Conservation (phyloP, 2,329 filamentous ascomycete genomes). For the Neonectria punicea region DNA sequence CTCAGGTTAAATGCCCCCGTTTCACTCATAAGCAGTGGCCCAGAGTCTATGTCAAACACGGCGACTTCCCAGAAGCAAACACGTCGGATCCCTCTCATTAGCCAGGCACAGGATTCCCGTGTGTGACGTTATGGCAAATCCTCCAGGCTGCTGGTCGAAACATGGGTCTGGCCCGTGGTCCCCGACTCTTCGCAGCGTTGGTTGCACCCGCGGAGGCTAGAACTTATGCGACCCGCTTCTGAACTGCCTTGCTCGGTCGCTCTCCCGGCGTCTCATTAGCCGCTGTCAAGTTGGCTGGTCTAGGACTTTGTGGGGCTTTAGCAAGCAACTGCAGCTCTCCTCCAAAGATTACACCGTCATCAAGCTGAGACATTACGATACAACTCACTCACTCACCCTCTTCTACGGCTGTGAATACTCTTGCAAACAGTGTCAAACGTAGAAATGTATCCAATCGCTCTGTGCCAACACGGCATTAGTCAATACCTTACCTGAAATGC, state of each 20-base stretch:
- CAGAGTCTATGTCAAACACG: not conserved
- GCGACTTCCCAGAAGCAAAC: not conserved
- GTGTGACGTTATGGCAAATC: not conserved
- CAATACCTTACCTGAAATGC: not conserved
- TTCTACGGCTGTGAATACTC: not conserved
- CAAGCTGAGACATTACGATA: not conserved
- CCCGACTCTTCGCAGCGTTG: too few species aligned
- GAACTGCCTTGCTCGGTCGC: too few species aligned
- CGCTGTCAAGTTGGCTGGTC: not conserved
- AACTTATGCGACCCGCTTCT: too few species aligned
- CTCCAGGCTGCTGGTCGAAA: not conserved
- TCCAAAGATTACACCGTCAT: not conserved
- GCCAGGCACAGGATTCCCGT: not conserved
- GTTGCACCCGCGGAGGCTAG: too few species aligned
- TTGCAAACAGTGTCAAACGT: too few species aligned
- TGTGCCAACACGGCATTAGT: too few species aligned
- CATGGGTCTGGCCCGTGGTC: not conserved
- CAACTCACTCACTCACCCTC: not conserved
- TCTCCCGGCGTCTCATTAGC: not conserved
- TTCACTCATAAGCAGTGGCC: too few species aligned
- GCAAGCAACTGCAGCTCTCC: not conserved
- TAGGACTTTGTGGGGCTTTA: not conserved
- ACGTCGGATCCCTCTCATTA: not conserved
- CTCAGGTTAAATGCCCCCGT: not conserved
- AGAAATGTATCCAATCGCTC: not conserved